Evolutionary conservation across 2,329 filamentous ascomycete genomes (phyloP).

Genomic region (Trichoderma sp.): DNA sequence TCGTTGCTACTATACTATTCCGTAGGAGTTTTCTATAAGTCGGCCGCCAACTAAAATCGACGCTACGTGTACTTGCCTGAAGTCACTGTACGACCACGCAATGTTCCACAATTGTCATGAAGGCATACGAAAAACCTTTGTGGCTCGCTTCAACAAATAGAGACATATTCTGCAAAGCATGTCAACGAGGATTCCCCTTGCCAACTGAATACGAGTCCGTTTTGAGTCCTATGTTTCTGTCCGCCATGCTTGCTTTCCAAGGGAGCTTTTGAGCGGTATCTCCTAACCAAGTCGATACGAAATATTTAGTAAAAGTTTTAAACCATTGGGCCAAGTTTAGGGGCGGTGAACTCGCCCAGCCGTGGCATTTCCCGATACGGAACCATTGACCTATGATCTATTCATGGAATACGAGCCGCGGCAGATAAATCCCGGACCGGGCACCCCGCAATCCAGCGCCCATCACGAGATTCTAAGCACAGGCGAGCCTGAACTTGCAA

Average conservation of each 20-base stretch:
- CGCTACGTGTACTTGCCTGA: not conserved
- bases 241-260: not conserved
- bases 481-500: not conserved
- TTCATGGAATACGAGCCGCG: slow-evolving; percentile 24
- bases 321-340: not conserved
- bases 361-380: not conserved
- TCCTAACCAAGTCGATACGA: not conserved
- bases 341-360: not conserved
- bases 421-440: not conserved
- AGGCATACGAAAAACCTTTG: not conserved
- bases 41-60: not conserved
- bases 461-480: not conserved
- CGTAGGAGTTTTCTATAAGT: not conserved
- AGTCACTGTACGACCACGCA: not conserved
- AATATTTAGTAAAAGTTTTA: slow-evolving; percentile 4
- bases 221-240: not conserved
- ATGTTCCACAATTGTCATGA: not conserved
- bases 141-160: not conserved
- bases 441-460: slow-evolving; percentile 8
- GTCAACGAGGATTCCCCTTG: not conserved
- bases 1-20: not conserved
- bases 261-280: not conserved
- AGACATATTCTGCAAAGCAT: not conserved
- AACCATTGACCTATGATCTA: slow-evolving; percentile 3
- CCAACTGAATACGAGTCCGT: not conserved